Base-by-base conservation (phyloP, 192 early-diverging fungal species). In the Gryganskiella cystojenkinii region DNA sequence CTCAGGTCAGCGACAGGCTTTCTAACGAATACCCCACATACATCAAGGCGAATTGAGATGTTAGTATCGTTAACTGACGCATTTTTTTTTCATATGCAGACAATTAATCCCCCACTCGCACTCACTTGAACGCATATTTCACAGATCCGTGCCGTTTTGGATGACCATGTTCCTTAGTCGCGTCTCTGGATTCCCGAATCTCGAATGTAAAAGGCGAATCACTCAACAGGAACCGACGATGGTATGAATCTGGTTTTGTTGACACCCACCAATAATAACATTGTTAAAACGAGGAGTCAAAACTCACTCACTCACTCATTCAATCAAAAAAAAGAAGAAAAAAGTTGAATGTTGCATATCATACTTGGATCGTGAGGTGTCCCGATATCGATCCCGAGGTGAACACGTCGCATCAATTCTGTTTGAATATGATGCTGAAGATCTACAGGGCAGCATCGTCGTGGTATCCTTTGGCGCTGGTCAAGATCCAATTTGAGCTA, bases 101-200 rank as follows among this genome's bases (percentile, higher is more conserved):
- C n/a, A n/a, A n/a, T n/a, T n/a, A n/a, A n/a, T n/a, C n/a, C n/a
- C n/a, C n/a, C n/a, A n/a, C n/a, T n/a, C n/a, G n/a, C n/a, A 47
- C 59, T 56, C 52, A 73, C 71, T 73, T 73, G 49, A 73, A 73
- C 13, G 71, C 56, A 45, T 61, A 35, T 64, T 73, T 73, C 15
- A 54, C 61, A 20, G 56, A 22, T 9, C 70, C 61, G n/a, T 14
- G 17, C 14, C 20, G 31, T 11, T 35, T 14, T 42, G 44, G 50
- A 8, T 54, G 37, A 11, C 57, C 70, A 4, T 33, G 7, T 1
- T 47, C 4, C 25, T 55, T 14, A 7, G 19, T 58, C 43, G 14
- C 20, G 10, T 27, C 17, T 17, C 17, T 8, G 22, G 14, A 20
- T 10, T 65, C 62, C 5, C 63, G 60, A 15, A 73, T 73, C 43